Evolutionary conservation across 345 rosid genomes (phyloP).

Genomic region (Populus ilicifolia): DNA sequence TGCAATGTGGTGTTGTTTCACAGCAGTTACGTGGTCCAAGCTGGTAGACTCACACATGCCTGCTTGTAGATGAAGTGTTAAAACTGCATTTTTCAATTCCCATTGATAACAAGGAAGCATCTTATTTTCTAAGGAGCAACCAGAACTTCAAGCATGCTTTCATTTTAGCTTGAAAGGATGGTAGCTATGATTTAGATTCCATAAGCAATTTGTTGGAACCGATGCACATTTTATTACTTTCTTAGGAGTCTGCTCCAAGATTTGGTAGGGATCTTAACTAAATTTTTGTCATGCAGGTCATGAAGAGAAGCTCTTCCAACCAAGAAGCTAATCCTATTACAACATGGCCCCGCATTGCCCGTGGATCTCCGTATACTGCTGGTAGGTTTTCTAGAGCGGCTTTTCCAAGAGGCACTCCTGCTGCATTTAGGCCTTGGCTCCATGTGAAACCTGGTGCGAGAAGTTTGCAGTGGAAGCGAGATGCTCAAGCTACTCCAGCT

Average conservation of each 20-base stretch:
- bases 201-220: background rate
- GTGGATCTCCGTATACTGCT: slow-evolving; percentile 39
- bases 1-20: background rate
- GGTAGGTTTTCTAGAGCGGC: slow-evolving; percentile 61
- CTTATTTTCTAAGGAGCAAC: background rate
- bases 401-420: slow-evolving; percentile 57
- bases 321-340: slow-evolving; percentile 51
- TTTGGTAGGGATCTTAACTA: background rate
- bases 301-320: slow-evolving; percentile 56
- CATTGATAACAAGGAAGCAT: background rate
- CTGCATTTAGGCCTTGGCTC: slow-evolving; percentile 58
- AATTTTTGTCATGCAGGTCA: slow-evolving; percentile 47
- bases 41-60: background rate
- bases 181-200: background rate
- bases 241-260: background rate
- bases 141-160: background rate
- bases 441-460: slow-evolving; percentile 65
- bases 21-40: background rate
- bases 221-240: background rate
- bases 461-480: slow-evolving; percentile 97
- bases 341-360: slow-evolving; percentile 59
- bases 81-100: background rate
- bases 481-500: slow-evolving; percentile 40
- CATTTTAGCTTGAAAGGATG: background rate
- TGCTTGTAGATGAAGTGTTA: no score